Base-by-base conservation (phyloP, 2,329 filamentous ascomycete genomes). In the Colletotrichum tropicicola region DNA sequence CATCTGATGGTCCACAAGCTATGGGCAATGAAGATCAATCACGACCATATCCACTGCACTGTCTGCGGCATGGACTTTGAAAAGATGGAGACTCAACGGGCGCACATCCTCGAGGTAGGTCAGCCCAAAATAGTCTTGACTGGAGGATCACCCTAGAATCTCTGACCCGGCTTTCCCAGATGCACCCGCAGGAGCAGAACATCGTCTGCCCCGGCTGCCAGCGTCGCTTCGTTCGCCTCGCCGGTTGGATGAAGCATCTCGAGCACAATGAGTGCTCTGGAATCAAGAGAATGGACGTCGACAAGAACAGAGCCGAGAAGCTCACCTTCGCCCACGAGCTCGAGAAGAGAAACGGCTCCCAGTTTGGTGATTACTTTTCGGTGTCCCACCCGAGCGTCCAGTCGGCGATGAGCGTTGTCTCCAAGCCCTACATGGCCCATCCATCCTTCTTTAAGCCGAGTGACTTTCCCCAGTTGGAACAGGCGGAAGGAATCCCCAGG, bases 141-240 rank as follows among this genome's bases (percentile, higher is more conserved):
- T 35, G 12, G 32, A 15, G 7, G 5, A 15, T 4, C 10, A 6
- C 21, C 6, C 7, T 17, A n/a, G 19, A n/a, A 32, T 10, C 17
- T 27, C 9, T 39, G 43, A 19, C 17, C 7, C 21, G 32, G 12
- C 32, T 15, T 15, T 35, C 15, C 32, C 21, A 83, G 80, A 51
- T 68, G 10, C 83, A 85, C 60, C 74, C 75, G 6, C 67, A 75
- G 12, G 68, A 73, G 17, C 80, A 84, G 56, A 64, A 78, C 2
- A 75, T 87, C 1, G 48, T 67, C 3, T 87, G 85, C 49, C 83
- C 83, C 1, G 84, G 80, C 25, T 87, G 85, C 62, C 63, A 70
- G 1, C 73, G 69, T 2, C 72, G 72, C 1, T 86, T 84, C 59
- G 48, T 30, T 0, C 73, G 76, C 1, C 72, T 81, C 0, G 74